phyloP scores from a whole-genome alignment of 2,329 filamentous ascomycete species.

The Fusarium euwallaceae region DNA sequence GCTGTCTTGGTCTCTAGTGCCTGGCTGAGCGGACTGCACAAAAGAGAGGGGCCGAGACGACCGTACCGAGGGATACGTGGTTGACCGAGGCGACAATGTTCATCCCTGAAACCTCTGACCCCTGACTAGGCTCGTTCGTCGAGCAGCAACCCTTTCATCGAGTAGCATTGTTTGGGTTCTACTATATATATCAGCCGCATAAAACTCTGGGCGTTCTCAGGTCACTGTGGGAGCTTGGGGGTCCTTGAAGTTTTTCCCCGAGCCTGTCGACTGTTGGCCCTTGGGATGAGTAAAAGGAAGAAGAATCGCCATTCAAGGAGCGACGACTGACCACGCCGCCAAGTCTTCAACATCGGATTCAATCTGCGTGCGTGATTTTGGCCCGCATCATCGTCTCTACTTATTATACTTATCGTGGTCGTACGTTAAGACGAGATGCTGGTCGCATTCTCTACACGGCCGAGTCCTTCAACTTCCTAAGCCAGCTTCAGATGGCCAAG shows the following conservation, averaged over 20 bases:
- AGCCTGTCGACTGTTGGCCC: no score
- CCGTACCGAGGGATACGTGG: neutral
- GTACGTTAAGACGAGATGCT: neutral
- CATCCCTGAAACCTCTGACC: neutral
- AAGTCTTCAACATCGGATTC: no score
- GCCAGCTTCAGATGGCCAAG: neutral
- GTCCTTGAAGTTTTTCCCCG: neutral
- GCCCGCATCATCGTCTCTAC: no score
- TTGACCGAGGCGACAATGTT: neutral
- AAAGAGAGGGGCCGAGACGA: neutral
- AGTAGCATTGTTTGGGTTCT: neutral
- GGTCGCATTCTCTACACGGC: neutral
- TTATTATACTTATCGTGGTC: neutral
- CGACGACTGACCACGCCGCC: no score
- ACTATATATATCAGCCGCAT: neutral
- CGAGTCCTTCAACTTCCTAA: neutral
- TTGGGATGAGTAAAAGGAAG: no score
- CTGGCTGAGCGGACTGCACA: neutral
- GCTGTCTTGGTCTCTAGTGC: no score
- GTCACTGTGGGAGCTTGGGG: no score
- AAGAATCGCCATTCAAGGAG: no score
- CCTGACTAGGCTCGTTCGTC: neutral
- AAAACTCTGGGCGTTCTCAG: neutral
- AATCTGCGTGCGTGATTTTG: no score
- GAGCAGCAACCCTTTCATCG: neutral